These are phyloP conservation scores for Thelonectria olida DNA, from an alignment of 2,329 filamentous ascomycete genomes.

Conservation along the genomic window DNA sequence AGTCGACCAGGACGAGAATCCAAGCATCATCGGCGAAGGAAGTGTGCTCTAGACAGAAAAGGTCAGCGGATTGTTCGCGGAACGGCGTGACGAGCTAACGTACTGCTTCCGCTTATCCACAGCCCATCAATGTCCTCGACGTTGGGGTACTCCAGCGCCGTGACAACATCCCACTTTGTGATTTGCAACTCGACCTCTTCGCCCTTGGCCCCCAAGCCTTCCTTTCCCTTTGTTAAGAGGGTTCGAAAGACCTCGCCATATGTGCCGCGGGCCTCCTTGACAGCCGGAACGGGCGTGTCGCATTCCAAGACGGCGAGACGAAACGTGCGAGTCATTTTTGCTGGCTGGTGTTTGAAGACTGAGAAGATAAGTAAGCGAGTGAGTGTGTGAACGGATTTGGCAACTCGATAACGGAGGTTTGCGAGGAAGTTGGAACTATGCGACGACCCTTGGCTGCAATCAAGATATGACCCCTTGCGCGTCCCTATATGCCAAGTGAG, in stretches of 20 bases:
- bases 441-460: neutral
- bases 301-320: constrained; percentile 44
- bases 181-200: constrained; percentile 37
- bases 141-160: constrained; percentile 39
- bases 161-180: constrained; percentile 44
- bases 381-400: neutral
- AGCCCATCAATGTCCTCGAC: constrained; percentile 42
- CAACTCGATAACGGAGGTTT: neutral
- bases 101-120: constrained; percentile 47
- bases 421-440: too few relatives aligned
- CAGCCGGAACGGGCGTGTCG: constrained; percentile 43
- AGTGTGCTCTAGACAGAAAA: constrained; percentile 41
- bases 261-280: constrained; percentile 37
- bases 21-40: constrained; percentile 51
- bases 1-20: constrained; percentile 52
- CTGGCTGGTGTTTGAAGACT: neutral
- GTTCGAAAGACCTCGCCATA: constrained; percentile 45
- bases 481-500: constrained; percentile 5
- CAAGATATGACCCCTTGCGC: neutral
- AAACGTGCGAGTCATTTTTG: constrained; percentile 34
- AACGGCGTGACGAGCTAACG: neutral
- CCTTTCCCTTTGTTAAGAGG: constrained; percentile 39
- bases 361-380: neutral
- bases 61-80: neutral
- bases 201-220: constrained; percentile 27